These are phyloP conservation scores for Meredithiella fracta DNA, from an alignment of 2,329 filamentous ascomycete species.

Conservation along the genomic window DNA sequence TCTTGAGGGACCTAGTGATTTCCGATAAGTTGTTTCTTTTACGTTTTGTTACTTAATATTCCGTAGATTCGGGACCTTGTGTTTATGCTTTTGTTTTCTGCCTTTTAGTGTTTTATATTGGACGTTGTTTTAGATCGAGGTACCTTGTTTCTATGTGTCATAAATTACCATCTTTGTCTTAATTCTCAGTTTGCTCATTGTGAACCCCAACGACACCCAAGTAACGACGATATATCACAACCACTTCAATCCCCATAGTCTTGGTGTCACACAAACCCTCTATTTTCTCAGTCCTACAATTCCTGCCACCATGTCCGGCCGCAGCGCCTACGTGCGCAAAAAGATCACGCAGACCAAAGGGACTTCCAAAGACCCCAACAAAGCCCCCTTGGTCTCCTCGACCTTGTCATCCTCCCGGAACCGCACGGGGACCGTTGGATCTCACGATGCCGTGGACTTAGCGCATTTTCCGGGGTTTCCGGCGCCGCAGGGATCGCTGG, in stretches of 20 bases:
- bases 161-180: not conserved
- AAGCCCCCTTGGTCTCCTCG: constrained; percentile 8
- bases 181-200: too few species aligned
- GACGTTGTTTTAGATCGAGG: not conserved
- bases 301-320: constrained; percentile 33
- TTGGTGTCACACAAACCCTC: too few species aligned
- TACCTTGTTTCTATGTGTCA: constrained; percentile 8
- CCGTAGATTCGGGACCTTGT: not conserved
- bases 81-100: not conserved
- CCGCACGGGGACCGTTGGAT: constrained; percentile 20
- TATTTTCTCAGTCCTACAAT: too few species aligned
- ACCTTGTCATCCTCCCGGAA: not conserved
- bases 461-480: constrained; percentile 24
- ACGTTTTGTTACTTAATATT: not conserved
- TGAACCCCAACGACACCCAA: too few species aligned
- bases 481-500: constrained; percentile 20
- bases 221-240: too few species aligned
- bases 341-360: constrained; percentile 34
- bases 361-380: constrained; percentile 9
- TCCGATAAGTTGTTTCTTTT: not conserved
- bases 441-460: constrained; percentile 25
- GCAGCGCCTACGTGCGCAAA: constrained; percentile 42
- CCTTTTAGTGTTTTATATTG: not conserved
- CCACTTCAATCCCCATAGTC: too few species aligned
- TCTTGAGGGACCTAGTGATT: not conserved